Evolutionary conservation across 164 flowering plant species (phyloP), one percentile per base, ranked within the genome.

Genomic region (Vitis cinerea): DNA sequence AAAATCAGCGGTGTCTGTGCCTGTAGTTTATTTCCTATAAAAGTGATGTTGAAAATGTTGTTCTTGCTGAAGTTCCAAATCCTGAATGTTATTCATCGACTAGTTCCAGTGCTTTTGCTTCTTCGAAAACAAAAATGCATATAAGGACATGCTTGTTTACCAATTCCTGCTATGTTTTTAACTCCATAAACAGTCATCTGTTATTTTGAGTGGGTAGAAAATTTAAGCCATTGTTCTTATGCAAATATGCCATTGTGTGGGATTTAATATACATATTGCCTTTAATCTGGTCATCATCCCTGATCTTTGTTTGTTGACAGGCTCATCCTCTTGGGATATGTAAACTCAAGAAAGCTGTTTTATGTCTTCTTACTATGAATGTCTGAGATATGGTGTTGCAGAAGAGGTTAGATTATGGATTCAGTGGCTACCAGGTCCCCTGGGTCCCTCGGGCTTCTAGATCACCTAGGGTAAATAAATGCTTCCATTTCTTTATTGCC

Each of bases 391-490:
- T 55, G 50, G 59, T 54, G 59, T 54, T 66, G 44, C 52, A 59
- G 52, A 77, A 59, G 73, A 77, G 70, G 67, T 75, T 75, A 50
- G 66, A 75, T 2, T 61, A 70, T 61, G 76, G 76, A 44, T 68
- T 71, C 62, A 64, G 54, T 69, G 76, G 76, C 61, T 69, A 69
- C 17, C 70, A 63, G 70, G 71, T 70, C 15, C 80, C 74, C 15
- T 23, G 47, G 10, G 55, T 70, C 51, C 80, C 80, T 61, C 72
- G 70, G 16, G 77, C 76, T 31, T 63, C 76, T 27, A 68, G 80
- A 77, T 77, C 80, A 58, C 64, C 76, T 27, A 77, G 80, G 63
- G 80, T 77, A 61, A 73, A 16, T 29, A 12, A 8, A 6, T 58
- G 57, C 50, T 63, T 8, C 44, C 17, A 1, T 61, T 55, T 9